Evolutionary conservation across 768 basidiomycete species (phyloP).

Genomic region (Phallus indusiatus): DNA sequence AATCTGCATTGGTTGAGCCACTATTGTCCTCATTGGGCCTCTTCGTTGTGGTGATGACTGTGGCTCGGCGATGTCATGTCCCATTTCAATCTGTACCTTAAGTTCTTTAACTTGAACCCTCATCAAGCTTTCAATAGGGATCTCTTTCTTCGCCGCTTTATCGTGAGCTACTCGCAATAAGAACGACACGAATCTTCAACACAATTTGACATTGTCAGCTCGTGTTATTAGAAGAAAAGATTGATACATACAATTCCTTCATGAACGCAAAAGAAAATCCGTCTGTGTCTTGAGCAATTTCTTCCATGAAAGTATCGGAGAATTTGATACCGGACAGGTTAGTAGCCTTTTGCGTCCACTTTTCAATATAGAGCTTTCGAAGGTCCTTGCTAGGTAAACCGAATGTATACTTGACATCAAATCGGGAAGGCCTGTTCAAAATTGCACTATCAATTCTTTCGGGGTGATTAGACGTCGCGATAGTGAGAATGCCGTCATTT

Average conservation of each 20-base stretch:
- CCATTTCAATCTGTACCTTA: background rate
- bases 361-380: constrained; percentile 26
- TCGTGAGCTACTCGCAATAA: constrained; percentile 25
- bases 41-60: background rate
- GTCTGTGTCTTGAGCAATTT: constrained; percentile 28
- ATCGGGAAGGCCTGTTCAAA: constrained; percentile 32
- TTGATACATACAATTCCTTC: constrained; percentile 25
- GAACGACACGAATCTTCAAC: constrained; percentile 21
- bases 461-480: constrained; percentile 34
- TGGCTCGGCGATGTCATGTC: background rate
- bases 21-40: background rate
- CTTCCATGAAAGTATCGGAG: constrained; percentile 20
- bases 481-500: constrained; percentile 33
- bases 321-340: constrained; percentile 21
- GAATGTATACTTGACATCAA: constrained; percentile 37
- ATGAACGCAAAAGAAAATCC: constrained; percentile 36
- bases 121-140: constrained; percentile 12
- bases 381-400: constrained; percentile 23
- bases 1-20: no score
- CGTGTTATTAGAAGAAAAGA: constrained; percentile 20
- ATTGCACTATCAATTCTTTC: constrained; percentile 34
- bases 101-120: constrained; percentile 18
- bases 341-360: constrained; percentile 29
- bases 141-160: constrained; percentile 10
- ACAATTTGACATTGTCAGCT: background rate